phyloP scores from a whole-genome alignment of 2,329 filamentous ascomycete species.

The Sphaerulina vaccinii region DNA sequence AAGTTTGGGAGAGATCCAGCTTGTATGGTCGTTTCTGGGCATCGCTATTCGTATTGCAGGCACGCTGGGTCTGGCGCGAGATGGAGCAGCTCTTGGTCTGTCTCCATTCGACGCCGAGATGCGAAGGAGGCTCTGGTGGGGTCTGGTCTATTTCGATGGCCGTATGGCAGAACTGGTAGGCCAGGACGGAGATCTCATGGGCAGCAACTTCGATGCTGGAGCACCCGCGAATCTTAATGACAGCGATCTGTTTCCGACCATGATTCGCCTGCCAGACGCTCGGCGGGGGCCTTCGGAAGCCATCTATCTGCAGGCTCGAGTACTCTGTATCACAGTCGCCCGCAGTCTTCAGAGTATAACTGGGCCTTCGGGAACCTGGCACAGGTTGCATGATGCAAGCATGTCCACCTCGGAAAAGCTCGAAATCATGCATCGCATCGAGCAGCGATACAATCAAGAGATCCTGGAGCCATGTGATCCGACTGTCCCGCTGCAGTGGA shows the following conservation, averaged over 20 bases:
- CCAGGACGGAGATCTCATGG: constrained; percentile 30
- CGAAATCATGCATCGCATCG: constrained; percentile 27
- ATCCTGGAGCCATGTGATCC: constrained; percentile 30
- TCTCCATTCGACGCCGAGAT: constrained; percentile 38
- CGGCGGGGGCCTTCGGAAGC: constrained; percentile 35
- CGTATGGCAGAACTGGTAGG: constrained; percentile 62
- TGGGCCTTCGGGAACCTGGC: constrained; percentile 28
- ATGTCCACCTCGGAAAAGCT: constrained; percentile 28
- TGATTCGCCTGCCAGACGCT: constrained; percentile 36
- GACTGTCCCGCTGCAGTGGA: constrained; percentile 28
- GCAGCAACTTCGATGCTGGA: constrained; percentile 28
- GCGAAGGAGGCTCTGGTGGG: constrained; percentile 38
- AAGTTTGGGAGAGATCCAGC: constrained; percentile 26
- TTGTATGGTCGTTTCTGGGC: constrained; percentile 30
- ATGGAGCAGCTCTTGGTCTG: constrained; percentile 31
- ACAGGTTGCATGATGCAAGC: constrained; percentile 23
- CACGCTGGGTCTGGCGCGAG: constrained; percentile 41
- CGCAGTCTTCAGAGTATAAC: constrained; percentile 25
- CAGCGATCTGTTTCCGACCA: constrained; percentile 48
- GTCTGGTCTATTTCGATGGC: constrained; percentile 63
- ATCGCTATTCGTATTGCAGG: constrained; percentile 46
- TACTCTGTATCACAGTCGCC: constrained; percentile 21
- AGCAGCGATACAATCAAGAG: constrained; percentile 27
- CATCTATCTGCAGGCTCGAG: constrained; percentile 29
- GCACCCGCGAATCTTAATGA: constrained; percentile 55